phyloP scores from a whole-genome alignment of 2,329 filamentous ascomycete species.

The Exophiala xenobiotica region DNA sequence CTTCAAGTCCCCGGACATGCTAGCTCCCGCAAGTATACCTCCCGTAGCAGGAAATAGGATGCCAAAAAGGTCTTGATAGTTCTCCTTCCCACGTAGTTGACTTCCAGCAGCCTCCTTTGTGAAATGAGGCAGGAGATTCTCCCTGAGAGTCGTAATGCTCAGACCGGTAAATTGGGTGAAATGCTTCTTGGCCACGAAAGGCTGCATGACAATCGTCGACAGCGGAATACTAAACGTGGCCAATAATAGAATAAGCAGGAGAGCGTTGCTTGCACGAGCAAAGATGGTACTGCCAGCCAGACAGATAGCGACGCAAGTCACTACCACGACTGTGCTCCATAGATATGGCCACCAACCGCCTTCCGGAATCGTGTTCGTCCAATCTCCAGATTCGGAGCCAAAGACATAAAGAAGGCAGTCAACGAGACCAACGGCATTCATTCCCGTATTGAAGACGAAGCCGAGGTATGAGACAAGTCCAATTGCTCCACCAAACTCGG shows the following conservation, averaged over 20 bases:
- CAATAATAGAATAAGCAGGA: slow-evolving; percentile 68
- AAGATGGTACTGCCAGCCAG: slow-evolving; percentile 78
- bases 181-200: slow-evolving; percentile 63
- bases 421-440: slow-evolving; percentile 83
- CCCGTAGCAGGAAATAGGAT: slow-evolving; percentile 76
- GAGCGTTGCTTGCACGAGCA: slow-evolving; percentile 73
- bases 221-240: slow-evolving; percentile 79
- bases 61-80: slow-evolving; percentile 79
- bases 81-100: slow-evolving; percentile 63
- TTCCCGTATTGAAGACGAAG: slow-evolving; percentile 80
- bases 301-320: slow-evolving; percentile 72
- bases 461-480: slow-evolving; percentile 87
- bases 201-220: slow-evolving; percentile 66
- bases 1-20: slow-evolving; percentile 83
- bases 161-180: slow-evolving; percentile 76
- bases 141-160: slow-evolving; percentile 66
- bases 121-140: slow-evolving; percentile 70
- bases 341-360: slow-evolving; percentile 76
- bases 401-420: slow-evolving; percentile 79
- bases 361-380: slow-evolving; percentile 62
- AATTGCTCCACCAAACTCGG: slow-evolving; percentile 86
- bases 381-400: slow-evolving; percentile 57
- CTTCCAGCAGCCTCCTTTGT: slow-evolving; percentile 63
- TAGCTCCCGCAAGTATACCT: slow-evolving; percentile 68
- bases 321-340: slow-evolving; percentile 68